Conservation (phyloP, 768 basidiomycete species). For the Lactarius sp. region DNA sequence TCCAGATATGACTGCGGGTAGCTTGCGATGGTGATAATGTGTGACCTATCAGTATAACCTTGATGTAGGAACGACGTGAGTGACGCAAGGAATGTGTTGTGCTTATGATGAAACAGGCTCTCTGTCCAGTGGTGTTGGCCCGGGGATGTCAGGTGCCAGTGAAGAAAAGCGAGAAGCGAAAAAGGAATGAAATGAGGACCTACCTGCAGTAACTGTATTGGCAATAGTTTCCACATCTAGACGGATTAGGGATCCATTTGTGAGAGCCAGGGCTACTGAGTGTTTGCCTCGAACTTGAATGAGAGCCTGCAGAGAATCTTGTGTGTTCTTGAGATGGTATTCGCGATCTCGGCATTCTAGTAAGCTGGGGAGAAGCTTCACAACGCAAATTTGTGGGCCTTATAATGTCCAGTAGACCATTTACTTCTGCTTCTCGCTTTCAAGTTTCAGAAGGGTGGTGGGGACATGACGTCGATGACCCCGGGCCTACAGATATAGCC, state of each 20-base stretch:
- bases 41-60: constrained; percentile 45
- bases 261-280: constrained; percentile 55
- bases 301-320: constrained; percentile 37
- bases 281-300: constrained; percentile 62
- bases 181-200: constrained; percentile 27
- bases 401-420: no score
- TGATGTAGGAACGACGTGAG: constrained; percentile 61
- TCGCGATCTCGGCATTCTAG: constrained; percentile 36
- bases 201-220: constrained; percentile 54
- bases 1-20: constrained; percentile 74
- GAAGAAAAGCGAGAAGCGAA: neutral
- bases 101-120: constrained; percentile 45
- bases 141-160: no score
- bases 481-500: no score
- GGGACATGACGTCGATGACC: no score
- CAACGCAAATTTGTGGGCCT: no score
- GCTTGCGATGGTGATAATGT: constrained; percentile 67
- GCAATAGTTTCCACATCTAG: constrained; percentile 60
- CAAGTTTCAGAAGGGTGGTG: no score
- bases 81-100: constrained; percentile 61
- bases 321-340: constrained; percentile 53
- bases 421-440: no score
- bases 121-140: constrained; percentile 72
- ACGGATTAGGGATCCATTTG: constrained; percentile 60
- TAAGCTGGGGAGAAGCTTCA: no score